Evolutionary conservation across 192 early-diverging fungal species (phyloP).

Genomic region (Paraglomus occultum): DNA sequence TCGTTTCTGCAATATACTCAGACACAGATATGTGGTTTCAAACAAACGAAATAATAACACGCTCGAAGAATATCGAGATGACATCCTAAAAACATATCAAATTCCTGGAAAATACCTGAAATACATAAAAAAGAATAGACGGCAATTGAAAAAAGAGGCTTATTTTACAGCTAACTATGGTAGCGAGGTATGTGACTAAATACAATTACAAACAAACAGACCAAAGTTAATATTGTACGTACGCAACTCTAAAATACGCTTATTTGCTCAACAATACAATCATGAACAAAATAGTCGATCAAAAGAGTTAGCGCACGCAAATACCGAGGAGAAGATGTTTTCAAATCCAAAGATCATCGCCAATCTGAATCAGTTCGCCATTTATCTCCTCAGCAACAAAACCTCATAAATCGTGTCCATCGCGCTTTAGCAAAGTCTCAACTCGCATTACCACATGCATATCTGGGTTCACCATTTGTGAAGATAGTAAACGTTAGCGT

Average conservation of each 20-base stretch:
- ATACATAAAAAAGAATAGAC: slow-evolving; percentile 17
- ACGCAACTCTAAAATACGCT: no score
- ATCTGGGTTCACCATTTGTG: slow-evolving; percentile 13
- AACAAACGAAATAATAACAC: no score
- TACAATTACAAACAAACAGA: no score
- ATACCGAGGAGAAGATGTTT: no score
- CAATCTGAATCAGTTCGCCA: no score
- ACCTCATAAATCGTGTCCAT: background rate
- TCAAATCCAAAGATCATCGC: no score
- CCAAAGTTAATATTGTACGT: no score
- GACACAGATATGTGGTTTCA: no score
- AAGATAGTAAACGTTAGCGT: slow-evolving; percentile 3
- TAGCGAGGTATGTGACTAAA: background rate
- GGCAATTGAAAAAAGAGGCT: slow-evolving; percentile 7
- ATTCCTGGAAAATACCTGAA: slow-evolving; percentile 25
- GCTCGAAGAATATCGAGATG: background rate
- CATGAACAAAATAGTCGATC: no score
- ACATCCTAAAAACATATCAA: slow-evolving; percentile 16
- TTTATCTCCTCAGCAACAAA: slow-evolving; percentile 1
- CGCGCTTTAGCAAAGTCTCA: slow-evolving; percentile 15
- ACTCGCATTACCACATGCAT: background rate
- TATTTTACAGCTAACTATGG: background rate
- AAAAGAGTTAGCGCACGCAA: no score
- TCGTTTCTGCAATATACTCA: no score
- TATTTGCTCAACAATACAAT: no score